Conservation (phyloP, 1,139 yeast species). For the Candida smagusa region DNA sequence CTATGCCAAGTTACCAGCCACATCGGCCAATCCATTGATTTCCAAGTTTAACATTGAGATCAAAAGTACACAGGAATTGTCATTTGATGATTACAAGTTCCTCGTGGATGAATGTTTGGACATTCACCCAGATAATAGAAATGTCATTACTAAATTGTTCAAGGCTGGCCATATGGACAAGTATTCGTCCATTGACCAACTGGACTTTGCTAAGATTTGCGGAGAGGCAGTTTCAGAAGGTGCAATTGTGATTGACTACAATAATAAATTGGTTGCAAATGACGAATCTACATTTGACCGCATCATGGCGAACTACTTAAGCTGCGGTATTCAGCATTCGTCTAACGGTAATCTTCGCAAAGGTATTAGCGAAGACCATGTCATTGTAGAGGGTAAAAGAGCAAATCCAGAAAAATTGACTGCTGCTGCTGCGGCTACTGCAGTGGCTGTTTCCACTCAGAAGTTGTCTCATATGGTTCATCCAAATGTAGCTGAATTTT, state of each 20-base stretch:
- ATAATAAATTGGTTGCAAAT: slow-evolving; percentile 49
- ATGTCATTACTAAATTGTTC: slow-evolving; percentile 21
- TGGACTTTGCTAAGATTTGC: slow-evolving; percentile 18
- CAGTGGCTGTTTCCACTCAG: slow-evolving; percentile 7
- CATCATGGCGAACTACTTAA: slow-evolving; percentile 40
- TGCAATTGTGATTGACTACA: slow-evolving; percentile 53
- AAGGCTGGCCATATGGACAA: slow-evolving; percentile 9
- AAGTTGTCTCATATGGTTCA: slow-evolving; percentile 26
- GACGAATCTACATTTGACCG: slow-evolving; percentile 42
- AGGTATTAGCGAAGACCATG: slow-evolving; percentile 8
- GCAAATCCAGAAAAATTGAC: slow-evolving; percentile 4
- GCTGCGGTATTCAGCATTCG: slow-evolving; percentile 36
- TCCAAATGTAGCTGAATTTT: slow-evolving; percentile 49
- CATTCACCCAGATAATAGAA: slow-evolving; percentile 44
- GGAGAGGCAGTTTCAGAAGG: slow-evolving; percentile 27
- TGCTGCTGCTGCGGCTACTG: slow-evolving; percentile 7
- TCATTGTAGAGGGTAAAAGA: slow-evolving; percentile 7
- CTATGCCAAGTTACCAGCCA: slow-evolving; percentile 22
- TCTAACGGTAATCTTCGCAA: slow-evolving; percentile 14
- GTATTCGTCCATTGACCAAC: slow-evolving; percentile 12
- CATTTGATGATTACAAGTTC: slow-evolving; percentile 30
- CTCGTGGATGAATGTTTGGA: slow-evolving; percentile 36
- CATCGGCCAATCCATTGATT: slow-evolving; percentile 9
- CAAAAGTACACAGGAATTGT: slow-evolving; percentile 22
- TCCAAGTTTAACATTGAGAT: slow-evolving; percentile 25